Base-by-base conservation (phyloP, 176 grass and related monocot species). In the Echinochloa phyllopogon region DNA sequence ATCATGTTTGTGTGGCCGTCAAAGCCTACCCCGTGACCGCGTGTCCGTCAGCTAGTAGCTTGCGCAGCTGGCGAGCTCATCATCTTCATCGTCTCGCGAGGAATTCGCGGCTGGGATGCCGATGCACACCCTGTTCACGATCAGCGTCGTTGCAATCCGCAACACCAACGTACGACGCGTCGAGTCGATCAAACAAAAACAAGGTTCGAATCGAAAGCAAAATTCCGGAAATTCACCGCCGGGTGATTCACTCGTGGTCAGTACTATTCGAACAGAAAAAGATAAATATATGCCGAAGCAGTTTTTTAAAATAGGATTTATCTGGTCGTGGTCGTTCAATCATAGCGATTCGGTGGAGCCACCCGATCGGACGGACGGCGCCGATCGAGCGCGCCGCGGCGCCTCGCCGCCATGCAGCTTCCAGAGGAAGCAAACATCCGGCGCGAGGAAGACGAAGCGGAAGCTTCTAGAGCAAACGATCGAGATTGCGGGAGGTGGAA, bases 11-110 rank as follows among this genome's bases (percentile, higher is more conserved):
- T 60, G 66, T 25, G 83, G 64, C 38, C 55, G 24, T 47, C 37
- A 27, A 29, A 77, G 37, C 39, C 0, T 45, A n/a, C 27, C 74
- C 79, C 88, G 88, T 83, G 88, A 90, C 52, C 36, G 25, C 14
- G 61, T 77, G 36, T 40, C 27, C 68, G 51, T 49, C 55, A 65
- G 16, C 45, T 23, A 37, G 38, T 15, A 62, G 85, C 21, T 51
- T 73, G 5, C 48, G 11, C 24, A 55, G 51, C 83, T 64, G 88
- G 83, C 72, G 65, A 57, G 37, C 64, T 72, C 11, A 82, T 89
- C 60, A 75, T 80, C 29, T 33, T 33, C 52, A 20, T 25, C 43
- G 10, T 56, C 71, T 2, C 40, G 62, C 17, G 11, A 69, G 60
- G 24, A 48, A 39, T 13, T 44, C 36, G 58, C 47, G 78, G 14